phyloP scores from a whole-genome alignment of 306 rosid genomes.

The Calophaca sinica region DNA sequence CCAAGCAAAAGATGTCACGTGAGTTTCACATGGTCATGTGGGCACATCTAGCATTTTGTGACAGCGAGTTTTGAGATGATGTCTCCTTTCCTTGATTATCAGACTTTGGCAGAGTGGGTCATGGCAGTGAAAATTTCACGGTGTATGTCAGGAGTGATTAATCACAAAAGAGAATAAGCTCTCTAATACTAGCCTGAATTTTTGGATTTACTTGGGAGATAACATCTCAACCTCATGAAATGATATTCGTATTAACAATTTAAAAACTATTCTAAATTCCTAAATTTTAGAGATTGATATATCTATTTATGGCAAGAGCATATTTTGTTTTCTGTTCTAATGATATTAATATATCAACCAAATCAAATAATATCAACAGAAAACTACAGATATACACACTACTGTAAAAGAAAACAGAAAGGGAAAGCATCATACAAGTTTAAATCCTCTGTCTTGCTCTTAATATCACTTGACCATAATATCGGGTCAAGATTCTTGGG shows the following conservation, averaged over 20 bases:
- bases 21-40: too few relatives aligned
- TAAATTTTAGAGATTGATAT: background rate
- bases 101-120: too few relatives aligned
- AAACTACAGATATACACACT: conserved; percentile 20
- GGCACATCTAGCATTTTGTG: too few relatives aligned
- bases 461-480: conserved; percentile 66
- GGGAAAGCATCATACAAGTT: conserved; percentile 59
- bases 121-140: background rate
- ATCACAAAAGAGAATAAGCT: background rate
- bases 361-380: conserved; percentile 6
- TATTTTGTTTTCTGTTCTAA: background rate
- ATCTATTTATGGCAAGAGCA: conserved; percentile 1
- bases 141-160: background rate
- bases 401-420: conserved; percentile 19
- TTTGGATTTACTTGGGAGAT: background rate
- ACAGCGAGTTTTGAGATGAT: too few relatives aligned
- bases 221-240: background rate
- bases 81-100: too few relatives aligned
- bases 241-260: background rate
- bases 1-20: too few relatives aligned
- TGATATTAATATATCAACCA: background rate
- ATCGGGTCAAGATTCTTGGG: conserved; percentile 73
- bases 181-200: background rate
- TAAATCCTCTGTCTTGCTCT: conserved; percentile 61
- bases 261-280: background rate